A percentile compares a stretch with the other conserved stretches of the same genome.
These are phyloP conservation scores for Podosphaera aphanis DNA, from an alignment of 2,329 filamentous ascomycete species.

Conservation along the genomic window DNA sequence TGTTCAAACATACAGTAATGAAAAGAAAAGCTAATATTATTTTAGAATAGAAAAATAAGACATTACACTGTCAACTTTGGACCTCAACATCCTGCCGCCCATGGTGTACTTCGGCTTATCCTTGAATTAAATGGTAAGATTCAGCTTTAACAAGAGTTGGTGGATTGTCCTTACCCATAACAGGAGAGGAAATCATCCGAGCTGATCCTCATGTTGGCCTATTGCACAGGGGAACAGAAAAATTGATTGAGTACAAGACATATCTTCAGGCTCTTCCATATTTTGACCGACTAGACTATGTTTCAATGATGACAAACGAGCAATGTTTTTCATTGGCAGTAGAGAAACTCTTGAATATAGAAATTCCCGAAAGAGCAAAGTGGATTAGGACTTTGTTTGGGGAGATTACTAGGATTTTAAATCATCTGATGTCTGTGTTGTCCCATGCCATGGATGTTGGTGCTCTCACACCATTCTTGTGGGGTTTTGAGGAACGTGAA, in stretches of 20 bases:
- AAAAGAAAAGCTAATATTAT: not conserved
- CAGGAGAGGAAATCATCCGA: conserved; percentile 76
- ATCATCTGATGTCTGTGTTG: conserved; percentile 93
- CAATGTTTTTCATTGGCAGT: conserved; percentile 90
- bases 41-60: conserved; percentile 57
- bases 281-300: conserved; percentile 96
- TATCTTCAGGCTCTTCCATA: conserved; percentile 96
- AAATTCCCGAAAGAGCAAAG: conserved; percentile 86
- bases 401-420: conserved; percentile 80
- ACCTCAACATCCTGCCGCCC: conserved; percentile 91
- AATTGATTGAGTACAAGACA: conserved; percentile 99
- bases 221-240: conserved; percentile 91
- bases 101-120: conserved; percentile 93
- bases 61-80: conserved; percentile 99
- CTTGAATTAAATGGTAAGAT: conserved; percentile 20
- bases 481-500: conserved; percentile 98
- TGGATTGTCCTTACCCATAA: not conserved
- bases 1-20: not conserved
- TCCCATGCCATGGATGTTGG: conserved; percentile 98
- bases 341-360: conserved; percentile 92
- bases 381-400: conserved; percentile 91
- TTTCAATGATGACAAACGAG: conserved; percentile 99
- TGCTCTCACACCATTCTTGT: conserved; percentile 90
- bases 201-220: conserved; percentile 92
- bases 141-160: too few relatives aligned